A percentile compares a stretch with the other conserved stretches of the same genome.
Conservation (phyloP, 306 rosid genomes). For the Quercus glauca region DNA sequence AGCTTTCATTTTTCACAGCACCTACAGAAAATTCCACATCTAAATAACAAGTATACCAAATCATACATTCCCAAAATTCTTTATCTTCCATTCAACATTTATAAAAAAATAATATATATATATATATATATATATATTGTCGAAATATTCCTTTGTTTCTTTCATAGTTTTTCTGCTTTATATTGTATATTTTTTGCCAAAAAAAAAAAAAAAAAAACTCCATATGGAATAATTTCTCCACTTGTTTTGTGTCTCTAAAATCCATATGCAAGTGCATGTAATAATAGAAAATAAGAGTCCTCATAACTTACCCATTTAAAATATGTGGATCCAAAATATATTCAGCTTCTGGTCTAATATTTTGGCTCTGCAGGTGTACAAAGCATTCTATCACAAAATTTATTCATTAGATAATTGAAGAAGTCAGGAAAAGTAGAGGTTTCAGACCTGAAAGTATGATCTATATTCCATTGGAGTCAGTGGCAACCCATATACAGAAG, state of each 20-base stretch:
- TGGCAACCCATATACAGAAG: slow-evolving; percentile 66
- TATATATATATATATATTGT: too few species aligned
- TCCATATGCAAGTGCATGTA: slow-evolving; percentile 11
- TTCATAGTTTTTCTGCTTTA: background rate
- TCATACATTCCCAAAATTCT: background rate
- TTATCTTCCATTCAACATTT: background rate
- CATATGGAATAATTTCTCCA: background rate
- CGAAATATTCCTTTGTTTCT: background rate
- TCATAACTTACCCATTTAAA: slow-evolving; percentile 49
- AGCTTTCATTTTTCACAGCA: background rate
- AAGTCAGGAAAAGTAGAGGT: slow-evolving; percentile 2
- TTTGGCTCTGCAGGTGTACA: slow-evolving; percentile 48
- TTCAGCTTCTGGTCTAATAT: slow-evolving; percentile 72
- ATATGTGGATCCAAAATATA: slow-evolving; percentile 45
- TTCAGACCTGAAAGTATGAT: slow-evolving; percentile 69
- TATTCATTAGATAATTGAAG: background rate
- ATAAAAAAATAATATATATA: too few species aligned
- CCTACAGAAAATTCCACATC: background rate
- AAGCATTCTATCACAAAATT: background rate
- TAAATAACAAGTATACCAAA: background rate
- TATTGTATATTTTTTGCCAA: too few species aligned
- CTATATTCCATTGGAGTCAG: slow-evolving; percentile 76
- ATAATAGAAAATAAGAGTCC: background rate
- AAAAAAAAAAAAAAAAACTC: too few species aligned
- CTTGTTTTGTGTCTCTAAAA: background rate